Conservation (phyloP, 225 moss, liverwort and hornwort genomes). For the Rhytidiadelphus loreus region DNA sequence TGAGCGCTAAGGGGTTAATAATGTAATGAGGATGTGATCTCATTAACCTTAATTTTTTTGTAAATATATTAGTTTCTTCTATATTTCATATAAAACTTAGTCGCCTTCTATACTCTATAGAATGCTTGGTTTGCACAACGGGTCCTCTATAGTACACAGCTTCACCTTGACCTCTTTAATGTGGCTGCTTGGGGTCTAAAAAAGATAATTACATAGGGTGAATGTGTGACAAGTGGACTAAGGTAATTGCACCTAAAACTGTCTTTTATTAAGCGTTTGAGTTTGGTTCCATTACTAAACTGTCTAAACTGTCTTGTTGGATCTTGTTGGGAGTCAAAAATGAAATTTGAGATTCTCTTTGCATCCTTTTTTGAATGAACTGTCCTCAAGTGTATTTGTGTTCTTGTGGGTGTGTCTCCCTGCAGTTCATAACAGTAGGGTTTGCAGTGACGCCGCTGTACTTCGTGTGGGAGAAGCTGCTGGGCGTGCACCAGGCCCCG, state of each 20-base stretch:
- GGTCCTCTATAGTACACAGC: not conserved
- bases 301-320: not conserved
- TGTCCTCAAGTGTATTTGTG: not conserved
- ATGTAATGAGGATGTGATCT: not conserved
- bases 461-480: constrained; percentile 52
- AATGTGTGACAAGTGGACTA: not conserved
- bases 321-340: not conserved
- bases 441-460: constrained; percentile 42
- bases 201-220: not conserved
- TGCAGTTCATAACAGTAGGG: constrained; percentile 44
- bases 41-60: not conserved
- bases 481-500: constrained; percentile 39
- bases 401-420: not conserved
- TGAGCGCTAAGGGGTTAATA: not conserved
- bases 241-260: not conserved
- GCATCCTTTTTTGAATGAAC: too few relatives aligned
- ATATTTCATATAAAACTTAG: not conserved
- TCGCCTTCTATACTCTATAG: not conserved
- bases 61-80: not conserved
- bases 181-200: not conserved
- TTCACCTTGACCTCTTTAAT: not conserved
- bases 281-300: not conserved
- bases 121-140: not conserved
- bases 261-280: not conserved
- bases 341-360: not conserved